Conservation (phyloP, 805 yeast genomes). For the Candida hungchunana region DNA sequence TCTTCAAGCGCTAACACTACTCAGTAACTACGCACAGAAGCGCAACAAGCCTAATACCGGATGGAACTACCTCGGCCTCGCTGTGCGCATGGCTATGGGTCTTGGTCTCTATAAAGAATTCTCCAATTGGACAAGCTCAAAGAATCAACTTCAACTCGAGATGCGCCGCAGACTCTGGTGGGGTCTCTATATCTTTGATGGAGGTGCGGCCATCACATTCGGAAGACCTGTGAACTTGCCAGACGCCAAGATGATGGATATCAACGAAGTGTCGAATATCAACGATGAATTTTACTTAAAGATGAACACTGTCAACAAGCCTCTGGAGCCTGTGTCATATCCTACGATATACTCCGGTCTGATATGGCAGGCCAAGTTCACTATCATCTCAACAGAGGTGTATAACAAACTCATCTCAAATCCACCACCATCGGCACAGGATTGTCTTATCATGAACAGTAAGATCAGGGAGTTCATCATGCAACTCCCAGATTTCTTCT, state of each 20-base stretch:
- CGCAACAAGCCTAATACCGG: slow-evolving; percentile 64
- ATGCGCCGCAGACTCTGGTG: slow-evolving; percentile 63
- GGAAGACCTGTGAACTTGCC: slow-evolving; percentile 62
- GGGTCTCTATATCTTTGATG: slow-evolving; percentile 60
- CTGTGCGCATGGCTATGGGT: slow-evolving; percentile 63
- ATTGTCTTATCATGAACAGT: slow-evolving; percentile 45
- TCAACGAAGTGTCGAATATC: slow-evolving; percentile 46
- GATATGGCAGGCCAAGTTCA: slow-evolving; percentile 50
- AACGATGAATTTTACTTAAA: slow-evolving; percentile 35
- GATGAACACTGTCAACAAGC: slow-evolving; percentile 16
- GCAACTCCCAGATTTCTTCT: slow-evolving; percentile 44
- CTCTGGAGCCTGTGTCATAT: slow-evolving; percentile 23
- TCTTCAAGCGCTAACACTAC: slow-evolving; percentile 46
- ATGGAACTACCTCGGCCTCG: slow-evolving; percentile 63
- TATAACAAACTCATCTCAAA: slow-evolving; percentile 44
- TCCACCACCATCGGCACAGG: slow-evolving; percentile 44
- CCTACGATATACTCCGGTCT: slow-evolving; percentile 59
- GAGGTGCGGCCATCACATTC: slow-evolving; percentile 58
- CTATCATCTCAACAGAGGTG: slow-evolving; percentile 43
- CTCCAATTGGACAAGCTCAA: slow-evolving; percentile 34
- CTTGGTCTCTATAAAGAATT: slow-evolving; percentile 59
- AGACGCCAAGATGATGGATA: slow-evolving; percentile 41
- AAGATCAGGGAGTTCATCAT: slow-evolving; percentile 37
- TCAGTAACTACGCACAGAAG: slow-evolving; percentile 60
- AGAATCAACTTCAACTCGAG: slow-evolving; percentile 43